These are phyloP conservation scores for Onygenales sp. DNA, from an alignment of 2,329 filamentous ascomycete genomes.

Conservation along the genomic window DNA sequence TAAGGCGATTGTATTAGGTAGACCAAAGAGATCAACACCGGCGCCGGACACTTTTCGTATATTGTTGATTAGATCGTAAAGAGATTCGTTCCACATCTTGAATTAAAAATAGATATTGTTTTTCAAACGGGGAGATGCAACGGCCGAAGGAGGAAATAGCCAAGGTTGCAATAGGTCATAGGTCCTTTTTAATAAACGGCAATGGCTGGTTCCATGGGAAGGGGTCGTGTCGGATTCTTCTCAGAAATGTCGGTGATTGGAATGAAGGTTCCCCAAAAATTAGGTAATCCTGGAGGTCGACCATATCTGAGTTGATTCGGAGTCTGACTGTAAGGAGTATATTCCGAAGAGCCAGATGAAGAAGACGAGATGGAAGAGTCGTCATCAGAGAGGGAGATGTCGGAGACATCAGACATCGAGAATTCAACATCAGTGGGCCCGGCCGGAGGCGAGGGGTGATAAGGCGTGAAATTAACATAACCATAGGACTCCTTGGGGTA, in stretches of 20 bases:
- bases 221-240: constrained; percentile 20
- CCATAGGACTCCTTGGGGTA: constrained; percentile 24
- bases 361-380: constrained; percentile 21
- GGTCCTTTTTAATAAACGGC: constrained; percentile 11
- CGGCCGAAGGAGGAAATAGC: not conserved
- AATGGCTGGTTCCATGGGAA: constrained; percentile 16
- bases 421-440: constrained; percentile 27
- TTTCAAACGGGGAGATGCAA: not conserved
- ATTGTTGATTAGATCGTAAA: not conserved
- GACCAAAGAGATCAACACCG: not conserved
- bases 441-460: constrained; percentile 26
- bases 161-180: constrained; percentile 4
- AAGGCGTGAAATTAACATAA: constrained; percentile 25
- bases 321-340: constrained; percentile 19
- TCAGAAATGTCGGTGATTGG: constrained; percentile 20
- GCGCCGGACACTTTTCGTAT: not conserved
- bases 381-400: constrained; percentile 30
- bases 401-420: constrained; percentile 30
- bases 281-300: constrained; percentile 19
- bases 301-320: constrained; percentile 19
- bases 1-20: too few species aligned
- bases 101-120: not conserved
- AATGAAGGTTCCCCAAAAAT: constrained; percentile 17
- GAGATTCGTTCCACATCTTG: not conserved
- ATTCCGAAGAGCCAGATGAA: constrained; percentile 23